Conservation (phyloP, 2,329 filamentous ascomycete genomes). For the Sphaerulina populicola region DNA sequence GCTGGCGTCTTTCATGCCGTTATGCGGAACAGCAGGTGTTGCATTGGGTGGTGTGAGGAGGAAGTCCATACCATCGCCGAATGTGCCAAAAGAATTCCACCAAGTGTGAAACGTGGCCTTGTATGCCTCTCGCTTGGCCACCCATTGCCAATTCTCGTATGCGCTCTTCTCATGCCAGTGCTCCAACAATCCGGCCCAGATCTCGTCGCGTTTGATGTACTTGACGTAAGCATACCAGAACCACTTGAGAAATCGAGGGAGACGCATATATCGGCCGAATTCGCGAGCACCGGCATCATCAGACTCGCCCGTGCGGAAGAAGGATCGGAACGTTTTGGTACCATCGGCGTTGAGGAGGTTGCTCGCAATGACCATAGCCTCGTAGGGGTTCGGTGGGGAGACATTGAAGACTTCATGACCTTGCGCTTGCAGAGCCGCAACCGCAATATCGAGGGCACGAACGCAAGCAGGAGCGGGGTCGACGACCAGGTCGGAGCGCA, state of each 20-base stretch:
- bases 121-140: slow-evolving; percentile 67
- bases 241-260: slow-evolving; percentile 68
- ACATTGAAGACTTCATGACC: slow-evolving; percentile 68
- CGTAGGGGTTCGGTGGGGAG: slow-evolving; percentile 51
- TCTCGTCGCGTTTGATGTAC: slow-evolving; percentile 64
- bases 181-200: slow-evolving; percentile 70
- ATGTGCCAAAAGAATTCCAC: slow-evolving; percentile 59
- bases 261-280: slow-evolving; percentile 63
- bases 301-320: slow-evolving; percentile 68
- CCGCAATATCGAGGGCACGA: slow-evolving; percentile 64
- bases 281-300: slow-evolving; percentile 70
- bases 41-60: slow-evolving; percentile 80
- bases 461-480: slow-evolving; percentile 77
- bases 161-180: slow-evolving; percentile 67
- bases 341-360: slow-evolving; percentile 80
- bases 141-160: slow-evolving; percentile 74
- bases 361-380: slow-evolving; percentile 66
- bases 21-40: slow-evolving; percentile 78
- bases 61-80: slow-evolving; percentile 53
- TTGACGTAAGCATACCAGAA: slow-evolving; percentile 86
- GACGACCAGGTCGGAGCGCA: slow-evolving; percentile 66
- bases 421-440: slow-evolving; percentile 56
- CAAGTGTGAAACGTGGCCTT: slow-evolving; percentile 72
- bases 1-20: slow-evolving; percentile 76
- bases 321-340: slow-evolving; percentile 67